Base-by-base conservation (phyloP, 1,284 basidiomycete genomes). In the Porodaedalea pini region DNA sequence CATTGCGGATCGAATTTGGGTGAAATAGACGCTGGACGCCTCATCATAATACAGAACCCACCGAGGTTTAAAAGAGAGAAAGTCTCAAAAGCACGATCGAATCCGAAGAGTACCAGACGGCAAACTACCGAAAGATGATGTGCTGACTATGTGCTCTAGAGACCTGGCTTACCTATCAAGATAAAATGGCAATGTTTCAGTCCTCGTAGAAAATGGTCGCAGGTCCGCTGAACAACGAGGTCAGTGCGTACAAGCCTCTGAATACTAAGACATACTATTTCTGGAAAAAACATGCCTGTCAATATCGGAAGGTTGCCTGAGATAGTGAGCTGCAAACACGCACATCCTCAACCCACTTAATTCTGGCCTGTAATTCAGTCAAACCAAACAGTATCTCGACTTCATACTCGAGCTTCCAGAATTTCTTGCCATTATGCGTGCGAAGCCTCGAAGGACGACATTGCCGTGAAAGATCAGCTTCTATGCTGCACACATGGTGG, bases 371-470 rank as follows among this genome's bases (percentile, higher is more conserved):
- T 71, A 89, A 88, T 68, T 90, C 88, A 0, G 86, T 89, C 61
- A 88, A 66, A 40, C 88, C 88, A 60, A 90, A 89, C 66, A 88
- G 85, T 56, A 90, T 88, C 67, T 90, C 88, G 27, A 90, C 82
- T 25, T 84, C 86, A 68, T 88, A 90, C 13, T 88, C 80, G 59
- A 89, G 86, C 23, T 84, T 86, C 86, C 86, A 89, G 63, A 88
- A 90, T 15, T 75, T 80, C 70, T 81, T 85, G 54, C 83, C 83
- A 43, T 77, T 79, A 62, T 70, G 1, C 85, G 71, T 62, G 81
- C 79, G 2, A 85, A 86, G 61, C 7, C 19, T 25, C n/a, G 15
- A 81, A 86, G 29, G 23, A 47, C 13, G 25, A 40, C 78, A 82
- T 50, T 90, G 70, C 6, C 82, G 81, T 0, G 86, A 89, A 57